Base-by-base conservation (phyloP, 225 moss, liverwort and hornwort genomes). In the Thuidium tamariscinum region DNA sequence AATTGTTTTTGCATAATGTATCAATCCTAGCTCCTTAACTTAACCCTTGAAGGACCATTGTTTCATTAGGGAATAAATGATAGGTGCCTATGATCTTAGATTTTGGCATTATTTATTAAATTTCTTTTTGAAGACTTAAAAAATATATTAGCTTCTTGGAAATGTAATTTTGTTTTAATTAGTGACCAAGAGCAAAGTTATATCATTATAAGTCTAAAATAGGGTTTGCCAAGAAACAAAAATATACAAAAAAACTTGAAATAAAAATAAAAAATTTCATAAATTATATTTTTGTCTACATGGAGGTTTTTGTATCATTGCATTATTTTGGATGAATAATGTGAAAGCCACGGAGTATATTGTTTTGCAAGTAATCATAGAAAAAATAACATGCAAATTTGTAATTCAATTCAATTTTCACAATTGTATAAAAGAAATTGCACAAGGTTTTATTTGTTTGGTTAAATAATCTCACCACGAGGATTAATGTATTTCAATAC, bases 141-240 rank as follows among this genome's bases (percentile, higher is more conserved):
- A 18, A 9, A 6, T 0, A 14, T 39, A 23, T 13, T 25, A 25
- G 8, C 8, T 14, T 41, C 25, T 0, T 5, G 3, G 0, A 3
- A 26, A 26, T 41, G 4, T 27, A 70, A 42, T 42, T 42, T 13
- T 4, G 16, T 42, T 70, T 70, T 9, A 26, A 42, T 26, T 0
- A 0, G 3, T 16, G 1, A 0, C 16, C 9, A 8, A 27, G 4
- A 68, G 7, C 3, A 68, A 68, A 39, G 7, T 14, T 5, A 41
- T 41, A 20, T 7, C 4, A 41, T 0, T 5, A 0, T 4, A 73
- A 19, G 30, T 0, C 7, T 12, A 2, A 73, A 19, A 48, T 73
- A 2, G 7, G 19, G 4, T 48, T 32, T 32, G 27, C 0, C 1
- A 18, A 2, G 4, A 10, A 30, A 10, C 0, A 72, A 30, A 30